A percentile compares a stretch with the other conserved stretches of the same genome.
Conservation (phyloP, 2,329 filamentous ascomycete genomes). For the Paecilomyces sp. region DNA sequence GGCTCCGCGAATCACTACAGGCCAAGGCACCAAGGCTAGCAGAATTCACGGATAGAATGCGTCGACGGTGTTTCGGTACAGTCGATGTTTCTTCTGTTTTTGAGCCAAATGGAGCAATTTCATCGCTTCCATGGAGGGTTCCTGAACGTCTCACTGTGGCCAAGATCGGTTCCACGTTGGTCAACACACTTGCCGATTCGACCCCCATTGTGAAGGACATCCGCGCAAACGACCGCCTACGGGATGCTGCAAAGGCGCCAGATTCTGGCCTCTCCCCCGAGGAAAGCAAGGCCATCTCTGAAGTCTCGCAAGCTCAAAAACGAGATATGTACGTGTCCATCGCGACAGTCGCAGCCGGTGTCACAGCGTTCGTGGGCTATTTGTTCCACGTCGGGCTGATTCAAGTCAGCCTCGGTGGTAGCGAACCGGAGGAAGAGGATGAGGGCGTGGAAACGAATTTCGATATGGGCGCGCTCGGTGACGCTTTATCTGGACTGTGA, state of each 20-base stretch:
- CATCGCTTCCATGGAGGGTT: constrained; percentile 27
- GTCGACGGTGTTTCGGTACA: constrained; percentile 29
- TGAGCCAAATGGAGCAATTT: neutral
- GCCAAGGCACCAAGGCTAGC: constrained; percentile 41
- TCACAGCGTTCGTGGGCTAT: constrained; percentile 30
- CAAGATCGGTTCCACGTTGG: constrained; percentile 26
- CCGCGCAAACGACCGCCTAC: constrained; percentile 30
- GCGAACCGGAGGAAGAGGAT: constrained; percentile 1
- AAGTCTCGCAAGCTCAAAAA: constrained; percentile 16
- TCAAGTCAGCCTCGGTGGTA: neutral
- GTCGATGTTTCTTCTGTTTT: constrained; percentile 18
- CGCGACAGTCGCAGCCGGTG: constrained; percentile 25
- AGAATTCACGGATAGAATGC: constrained; percentile 37
- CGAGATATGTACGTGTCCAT: constrained; percentile 30
- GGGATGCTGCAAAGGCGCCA: constrained; percentile 19
- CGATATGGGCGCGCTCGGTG: neutral
- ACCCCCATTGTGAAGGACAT: constrained; percentile 30
- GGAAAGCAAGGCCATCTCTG: constrained; percentile 19
- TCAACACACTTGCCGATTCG: constrained; percentile 27
- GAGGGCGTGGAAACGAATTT: constrained; percentile 2
- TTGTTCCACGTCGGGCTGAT: constrained; percentile 24
- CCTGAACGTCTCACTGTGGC: constrained; percentile 23
- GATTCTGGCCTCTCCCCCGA: constrained; percentile 15
- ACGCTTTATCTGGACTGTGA: neutral
- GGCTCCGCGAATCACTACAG: constrained; percentile 53